phyloP scores from a whole-genome alignment of 2,329 filamentous ascomycete species.

The Exophiala alcalophila region DNA sequence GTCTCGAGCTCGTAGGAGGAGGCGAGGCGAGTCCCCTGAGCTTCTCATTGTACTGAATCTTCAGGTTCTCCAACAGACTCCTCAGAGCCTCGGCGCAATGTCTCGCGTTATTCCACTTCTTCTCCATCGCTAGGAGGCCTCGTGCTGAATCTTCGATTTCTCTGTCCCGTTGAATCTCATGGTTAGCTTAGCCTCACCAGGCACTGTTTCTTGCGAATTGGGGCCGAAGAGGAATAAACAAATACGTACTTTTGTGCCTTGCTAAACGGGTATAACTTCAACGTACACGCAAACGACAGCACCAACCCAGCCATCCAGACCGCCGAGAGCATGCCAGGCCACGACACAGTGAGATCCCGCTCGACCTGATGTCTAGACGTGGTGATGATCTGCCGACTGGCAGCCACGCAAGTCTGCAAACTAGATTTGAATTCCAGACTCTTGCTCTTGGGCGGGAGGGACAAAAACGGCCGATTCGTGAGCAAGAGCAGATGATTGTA shows the following conservation, averaged over 20 bases:
- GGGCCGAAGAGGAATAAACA: too few relatives aligned
- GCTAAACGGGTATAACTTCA: constrained; percentile 13
- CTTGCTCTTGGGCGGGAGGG: constrained; percentile 33
- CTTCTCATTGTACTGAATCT: constrained; percentile 4
- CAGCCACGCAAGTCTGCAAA: constrained; percentile 39
- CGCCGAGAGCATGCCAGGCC: constrained; percentile 38
- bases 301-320: constrained; percentile 41
- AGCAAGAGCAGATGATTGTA: constrained; percentile 40
- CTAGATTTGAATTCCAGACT: constrained; percentile 38
- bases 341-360: constrained; percentile 35
- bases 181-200: too few relatives aligned
- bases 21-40: neutral
- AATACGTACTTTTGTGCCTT: constrained; percentile 13
- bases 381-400: constrained; percentile 37
- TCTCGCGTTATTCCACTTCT: constrained; percentile 14
- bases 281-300: constrained; percentile 36
- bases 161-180: neutral
- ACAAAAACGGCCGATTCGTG: constrained; percentile 39
- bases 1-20: too few relatives aligned
- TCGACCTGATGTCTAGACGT: constrained; percentile 34
- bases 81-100: constrained; percentile 13
- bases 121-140: constrained; percentile 5
- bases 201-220: too few relatives aligned
- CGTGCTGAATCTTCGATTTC: constrained; percentile 13
- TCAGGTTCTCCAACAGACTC: constrained; percentile 10